Percentiles rank a stretch among this genome's conserved stretches.
These are phyloP conservation scores for Scheffersomyces quercinus DNA, from an alignment of 1,139 yeast genomes.

Conservation along the genomic window DNA sequence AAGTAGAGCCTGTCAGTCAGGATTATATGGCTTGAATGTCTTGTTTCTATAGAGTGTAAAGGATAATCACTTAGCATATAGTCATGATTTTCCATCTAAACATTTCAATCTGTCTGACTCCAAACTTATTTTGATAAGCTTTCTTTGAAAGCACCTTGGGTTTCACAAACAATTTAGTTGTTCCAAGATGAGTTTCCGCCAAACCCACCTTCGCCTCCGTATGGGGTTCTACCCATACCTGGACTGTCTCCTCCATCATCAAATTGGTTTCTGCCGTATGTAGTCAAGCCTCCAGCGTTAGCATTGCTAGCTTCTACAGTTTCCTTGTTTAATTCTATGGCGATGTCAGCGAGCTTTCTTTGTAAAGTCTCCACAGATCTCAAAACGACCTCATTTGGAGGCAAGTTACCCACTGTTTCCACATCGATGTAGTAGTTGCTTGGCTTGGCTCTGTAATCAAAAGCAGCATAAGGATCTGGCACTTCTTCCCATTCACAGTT, in stretches of 20 bases:
- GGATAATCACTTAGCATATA: too few relatives aligned
- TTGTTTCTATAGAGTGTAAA: too few relatives aligned
- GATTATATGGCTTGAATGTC: too few relatives aligned
- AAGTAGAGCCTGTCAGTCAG: background rate
- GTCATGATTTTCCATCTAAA: too few relatives aligned
- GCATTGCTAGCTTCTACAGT: constrained; percentile 48
- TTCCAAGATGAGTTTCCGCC: constrained; percentile 33
- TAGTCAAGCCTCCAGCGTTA: constrained; percentile 46
- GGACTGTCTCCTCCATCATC: constrained; percentile 41
- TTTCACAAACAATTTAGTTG: background rate
- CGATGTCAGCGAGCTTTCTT: constrained; percentile 86
- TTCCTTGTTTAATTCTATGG: constrained; percentile 74
- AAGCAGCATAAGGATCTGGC: constrained; percentile 83
- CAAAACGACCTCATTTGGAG: constrained; percentile 85
- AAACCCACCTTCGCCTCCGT: constrained; percentile 48
- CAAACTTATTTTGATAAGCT: too few relatives aligned
- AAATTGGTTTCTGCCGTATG: constrained; percentile 47
- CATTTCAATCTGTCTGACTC: too few relatives aligned
- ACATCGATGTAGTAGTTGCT: constrained; percentile 80
- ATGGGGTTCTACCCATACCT: constrained; percentile 41
- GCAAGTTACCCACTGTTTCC: constrained; percentile 87
- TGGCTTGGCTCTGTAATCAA: constrained; percentile 85
- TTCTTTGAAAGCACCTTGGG: too few relatives aligned
- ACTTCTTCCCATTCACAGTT: constrained; percentile 97
- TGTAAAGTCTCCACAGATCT: constrained; percentile 84